Percentiles rank a stretch among this genome's conserved stretches.
phyloP scores from a whole-genome alignment of 2,329 filamentous ascomycete genomes.

The Xylaria multiplex region DNA sequence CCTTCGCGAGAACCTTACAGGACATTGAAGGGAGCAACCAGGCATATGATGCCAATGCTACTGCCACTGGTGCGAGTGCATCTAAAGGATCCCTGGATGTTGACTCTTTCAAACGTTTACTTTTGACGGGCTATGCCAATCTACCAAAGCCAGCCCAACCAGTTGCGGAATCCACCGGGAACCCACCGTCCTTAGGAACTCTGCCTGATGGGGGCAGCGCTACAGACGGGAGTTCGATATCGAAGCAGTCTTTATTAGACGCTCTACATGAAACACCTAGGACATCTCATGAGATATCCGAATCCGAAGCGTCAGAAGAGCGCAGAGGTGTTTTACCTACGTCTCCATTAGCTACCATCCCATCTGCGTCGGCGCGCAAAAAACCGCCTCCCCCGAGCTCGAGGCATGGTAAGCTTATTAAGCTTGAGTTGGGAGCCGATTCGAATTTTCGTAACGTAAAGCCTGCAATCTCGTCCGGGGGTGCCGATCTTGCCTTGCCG shows the following conservation, averaged over 20 bases:
- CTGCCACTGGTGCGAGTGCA: constrained; percentile 49
- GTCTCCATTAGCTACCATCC: constrained; percentile 41
- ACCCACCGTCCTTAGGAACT: constrained; percentile 40
- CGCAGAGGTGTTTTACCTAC: constrained; percentile 50
- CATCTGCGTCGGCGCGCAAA: constrained; percentile 50
- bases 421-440: constrained; percentile 57
- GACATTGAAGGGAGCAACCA: constrained; percentile 57
- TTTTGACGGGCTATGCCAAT: constrained; percentile 75
- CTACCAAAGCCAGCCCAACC: constrained; percentile 44
- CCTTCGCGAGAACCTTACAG: constrained; percentile 66
- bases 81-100: constrained; percentile 71
- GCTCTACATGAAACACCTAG: constrained; percentile 61
- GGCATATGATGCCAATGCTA: constrained; percentile 48
- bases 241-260: constrained; percentile 68
- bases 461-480: constrained; percentile 28
- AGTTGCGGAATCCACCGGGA: constrained; percentile 41
- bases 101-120: constrained; percentile 78
- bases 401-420: constrained; percentile 80
- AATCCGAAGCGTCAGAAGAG: constrained; percentile 61
- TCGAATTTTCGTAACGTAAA: constrained; percentile 44
- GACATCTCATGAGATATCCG: constrained; percentile 67
- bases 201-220: constrained; percentile 59
- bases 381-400: constrained; percentile 79
- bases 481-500: constrained; percentile 41
- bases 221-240: constrained; percentile 68